Evolutionary conservation across 2,329 filamentous ascomycete species (phyloP).

Genomic region (Aspergillus puulaauensis): DNA sequence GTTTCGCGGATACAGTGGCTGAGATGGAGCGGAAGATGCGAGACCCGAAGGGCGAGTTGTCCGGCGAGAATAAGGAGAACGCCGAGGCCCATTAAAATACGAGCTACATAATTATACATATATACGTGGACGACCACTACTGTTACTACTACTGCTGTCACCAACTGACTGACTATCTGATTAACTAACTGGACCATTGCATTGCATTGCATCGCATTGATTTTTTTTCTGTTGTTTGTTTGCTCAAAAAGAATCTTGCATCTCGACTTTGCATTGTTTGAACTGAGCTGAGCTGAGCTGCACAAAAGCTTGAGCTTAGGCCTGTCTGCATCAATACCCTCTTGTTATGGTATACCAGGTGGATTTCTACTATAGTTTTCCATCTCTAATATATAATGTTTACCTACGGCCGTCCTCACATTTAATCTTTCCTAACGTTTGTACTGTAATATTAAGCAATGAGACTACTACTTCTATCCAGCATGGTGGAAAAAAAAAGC

Average conservation of each 20-base stretch:
- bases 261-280: conserved; percentile 16
- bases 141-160: neutral
- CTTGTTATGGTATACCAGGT: conserved; percentile 3
- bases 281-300: conserved; percentile 6
- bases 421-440: neutral
- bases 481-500: neutral
- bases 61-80: conserved; percentile 24
- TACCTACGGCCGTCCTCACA: conserved; percentile 9
- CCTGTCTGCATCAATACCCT: conserved; percentile 21
- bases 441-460: neutral
- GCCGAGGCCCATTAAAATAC: conserved; percentile 19
- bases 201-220: conserved; percentile 5
- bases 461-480: neutral
- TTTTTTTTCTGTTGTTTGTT: neutral
- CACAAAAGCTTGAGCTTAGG: conserved; percentile 13
- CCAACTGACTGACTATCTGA: too few relatives aligned
- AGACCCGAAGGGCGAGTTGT: conserved; percentile 20
- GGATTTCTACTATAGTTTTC: conserved; percentile 10
- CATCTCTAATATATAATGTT: conserved; percentile 23
- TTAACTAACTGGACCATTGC: neutral
- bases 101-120: conserved; percentile 7
- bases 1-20: neutral
- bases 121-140: neutral
- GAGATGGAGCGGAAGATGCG: conserved; percentile 12
- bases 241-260: conserved; percentile 3